A percentile compares a stretch with the other conserved stretches of the same genome.
These are phyloP conservation scores for Cucurbitaria berberidis DNA, from an alignment of 2,329 filamentous ascomycete genomes.

Conservation along the genomic window DNA sequence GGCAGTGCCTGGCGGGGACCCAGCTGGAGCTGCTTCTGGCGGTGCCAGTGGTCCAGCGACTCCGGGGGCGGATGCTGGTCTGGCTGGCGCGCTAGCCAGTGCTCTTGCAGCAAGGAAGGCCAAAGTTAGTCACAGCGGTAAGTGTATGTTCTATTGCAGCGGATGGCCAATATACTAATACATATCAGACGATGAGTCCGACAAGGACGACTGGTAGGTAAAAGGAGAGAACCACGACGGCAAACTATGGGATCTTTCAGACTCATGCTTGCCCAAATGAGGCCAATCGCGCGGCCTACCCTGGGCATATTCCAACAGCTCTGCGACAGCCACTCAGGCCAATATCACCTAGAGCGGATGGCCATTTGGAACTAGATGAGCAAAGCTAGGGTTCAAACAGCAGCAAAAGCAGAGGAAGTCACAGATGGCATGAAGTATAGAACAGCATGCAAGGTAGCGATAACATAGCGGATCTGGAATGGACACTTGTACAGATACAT, in stretches of 20 bases:
- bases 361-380: no score
- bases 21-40: conserved; percentile 58
- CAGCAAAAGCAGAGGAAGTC: background rate
- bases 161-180: conserved; percentile 31
- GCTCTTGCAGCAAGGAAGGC: conserved; percentile 86
- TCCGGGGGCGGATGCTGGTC: conserved; percentile 41
- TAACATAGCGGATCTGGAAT: background rate
- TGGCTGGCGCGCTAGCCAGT: conserved; percentile 70
- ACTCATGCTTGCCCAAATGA: background rate
- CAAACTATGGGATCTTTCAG: background rate
- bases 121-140: conserved; percentile 94
- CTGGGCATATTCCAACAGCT: background rate
- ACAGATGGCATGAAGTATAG: background rate
- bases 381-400: no score
- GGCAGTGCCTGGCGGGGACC: conserved; percentile 59
- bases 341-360: no score
- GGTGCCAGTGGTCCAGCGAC: conserved; percentile 47
- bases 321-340: background rate
- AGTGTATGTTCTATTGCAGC: conserved; percentile 35
- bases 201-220: conserved; percentile 74
- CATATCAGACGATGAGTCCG: conserved; percentile 72
- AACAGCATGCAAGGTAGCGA: background rate
- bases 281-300: background rate
- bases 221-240: conserved; percentile 4
- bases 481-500: background rate